A percentile compares a stretch with the other conserved stretches of the same genome.
phyloP scores from a whole-genome alignment of 495 filamentous ascomycete genomes.

The Neurospora sp. region DNA sequence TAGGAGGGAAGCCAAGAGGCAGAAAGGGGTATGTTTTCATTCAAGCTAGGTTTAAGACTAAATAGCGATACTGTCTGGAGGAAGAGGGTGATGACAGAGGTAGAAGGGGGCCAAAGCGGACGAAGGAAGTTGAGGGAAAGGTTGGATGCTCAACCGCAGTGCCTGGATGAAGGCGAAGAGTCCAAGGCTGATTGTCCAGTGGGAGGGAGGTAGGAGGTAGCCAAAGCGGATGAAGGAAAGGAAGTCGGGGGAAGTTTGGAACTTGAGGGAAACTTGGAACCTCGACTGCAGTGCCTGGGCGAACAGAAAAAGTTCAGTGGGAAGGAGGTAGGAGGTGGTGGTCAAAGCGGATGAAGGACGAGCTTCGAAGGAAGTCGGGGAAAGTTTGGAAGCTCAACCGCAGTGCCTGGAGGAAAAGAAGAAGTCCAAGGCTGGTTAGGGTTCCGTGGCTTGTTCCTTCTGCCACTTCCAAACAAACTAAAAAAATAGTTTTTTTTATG shows the following conservation, averaged over 20 bases:
- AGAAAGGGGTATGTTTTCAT: neutral
- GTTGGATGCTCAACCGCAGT: neutral
- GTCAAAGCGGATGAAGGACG: neutral
- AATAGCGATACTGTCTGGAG: neutral
- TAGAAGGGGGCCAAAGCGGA: neutral
- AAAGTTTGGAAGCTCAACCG: neutral
- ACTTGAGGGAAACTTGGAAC: too few relatives aligned
- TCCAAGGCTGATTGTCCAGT: neutral
- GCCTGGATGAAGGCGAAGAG: neutral
- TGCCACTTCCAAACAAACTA: neutral
- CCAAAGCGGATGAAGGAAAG: neutral
- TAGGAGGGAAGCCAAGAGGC: neutral
- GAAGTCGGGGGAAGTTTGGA: too few relatives aligned
- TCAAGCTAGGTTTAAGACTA: neutral
- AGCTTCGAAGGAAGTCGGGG: neutral
- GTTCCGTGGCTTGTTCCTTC: neutral
- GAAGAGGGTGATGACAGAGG: neutral
- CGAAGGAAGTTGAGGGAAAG: neutral
- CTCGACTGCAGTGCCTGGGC: too few relatives aligned
- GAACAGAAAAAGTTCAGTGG: too few relatives aligned
- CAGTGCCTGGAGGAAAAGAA: neutral
- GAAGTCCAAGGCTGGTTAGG: neutral
- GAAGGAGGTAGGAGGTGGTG: too few relatives aligned
- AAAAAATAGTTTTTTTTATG: neutral
- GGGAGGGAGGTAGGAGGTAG: neutral